Percentiles rank a stretch among this genome's conserved stretches.
Conservation (phyloP, 2,329 filamentous ascomycete genomes). For the Colletotrichum higginsianum region DNA sequence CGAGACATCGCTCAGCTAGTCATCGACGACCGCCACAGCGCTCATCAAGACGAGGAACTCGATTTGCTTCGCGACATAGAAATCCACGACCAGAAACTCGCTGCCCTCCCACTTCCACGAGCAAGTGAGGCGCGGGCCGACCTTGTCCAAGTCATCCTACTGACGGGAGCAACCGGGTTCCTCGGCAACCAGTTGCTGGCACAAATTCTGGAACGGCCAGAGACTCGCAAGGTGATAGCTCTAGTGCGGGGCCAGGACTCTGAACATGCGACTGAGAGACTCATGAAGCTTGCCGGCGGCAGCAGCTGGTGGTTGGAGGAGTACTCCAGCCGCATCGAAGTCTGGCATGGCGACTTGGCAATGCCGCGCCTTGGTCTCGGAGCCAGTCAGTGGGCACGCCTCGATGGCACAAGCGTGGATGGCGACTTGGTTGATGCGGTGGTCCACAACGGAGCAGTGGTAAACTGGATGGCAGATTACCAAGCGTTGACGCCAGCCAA, state of each 20-base stretch:
- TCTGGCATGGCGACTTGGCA: constrained; percentile 36
- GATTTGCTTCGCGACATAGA: constrained; percentile 28
- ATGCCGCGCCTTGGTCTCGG: constrained; percentile 19
- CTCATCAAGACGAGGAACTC: background rate
- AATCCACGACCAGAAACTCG: constrained; percentile 11
- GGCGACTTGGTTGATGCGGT: constrained; percentile 18
- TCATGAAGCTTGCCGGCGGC: constrained; percentile 31
- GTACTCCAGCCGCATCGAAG: constrained; percentile 19
- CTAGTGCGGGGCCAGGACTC: constrained; percentile 37
- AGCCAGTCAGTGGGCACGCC: constrained; percentile 18
- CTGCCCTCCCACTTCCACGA: background rate
- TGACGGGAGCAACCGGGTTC: constrained; percentile 42
- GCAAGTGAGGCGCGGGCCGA: background rate
- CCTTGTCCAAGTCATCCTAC: constrained; percentile 2
- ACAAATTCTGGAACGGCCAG: constrained; percentile 18
- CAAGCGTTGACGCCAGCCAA: constrained; percentile 25
- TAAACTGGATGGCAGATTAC: constrained; percentile 38
- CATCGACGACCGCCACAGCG: background rate
- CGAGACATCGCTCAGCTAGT: constrained; percentile 27
- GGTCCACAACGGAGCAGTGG: constrained; percentile 37
- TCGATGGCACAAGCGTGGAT: constrained; percentile 15
- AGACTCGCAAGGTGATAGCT: constrained; percentile 19
- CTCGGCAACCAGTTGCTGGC: constrained; percentile 41
- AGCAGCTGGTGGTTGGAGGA: constrained; percentile 43
- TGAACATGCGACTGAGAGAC: constrained; percentile 34